A percentile compares a stretch with the other conserved stretches of the same genome.
Conservation (phyloP, 192 early-diverging fungal genomes). For the Physocladia obscura region DNA sequence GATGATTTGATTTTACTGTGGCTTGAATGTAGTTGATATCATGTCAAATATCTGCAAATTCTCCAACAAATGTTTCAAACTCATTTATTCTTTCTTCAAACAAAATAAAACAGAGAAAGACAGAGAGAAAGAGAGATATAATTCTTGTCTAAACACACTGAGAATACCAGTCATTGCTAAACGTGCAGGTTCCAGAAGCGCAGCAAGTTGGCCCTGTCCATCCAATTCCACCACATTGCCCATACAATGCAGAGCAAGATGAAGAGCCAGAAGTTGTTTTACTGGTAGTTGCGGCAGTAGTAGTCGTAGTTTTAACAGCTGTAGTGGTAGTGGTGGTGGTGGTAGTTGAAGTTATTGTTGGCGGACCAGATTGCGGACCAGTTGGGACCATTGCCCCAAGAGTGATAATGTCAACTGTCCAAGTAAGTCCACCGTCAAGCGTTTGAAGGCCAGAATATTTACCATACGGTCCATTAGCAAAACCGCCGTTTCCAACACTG, state of each 20-base stretch:
- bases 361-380: neutral
- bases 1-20: no score
- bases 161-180: neutral
- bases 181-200: neutral
- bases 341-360: neutral
- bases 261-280: no score
- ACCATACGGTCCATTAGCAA: neutral
- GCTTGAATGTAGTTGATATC: no score
- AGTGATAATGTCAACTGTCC: neutral
- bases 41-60: no score
- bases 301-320: neutral
- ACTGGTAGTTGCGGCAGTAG: neutral
- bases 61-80: no score
- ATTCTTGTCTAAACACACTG: neutral
- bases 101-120: no score
- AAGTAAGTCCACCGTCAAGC: neutral
- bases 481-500: neutral
- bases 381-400: neutral
- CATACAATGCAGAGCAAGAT: neutral
- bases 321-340: neutral
- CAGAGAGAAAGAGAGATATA: no score
- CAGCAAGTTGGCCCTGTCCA: conserved; percentile 3
- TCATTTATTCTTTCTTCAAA: no score
- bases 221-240: neutral
- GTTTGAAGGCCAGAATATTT: neutral